Evolutionary conservation across 768 basidiomycete species (phyloP).

Genomic region (Agaricus bisporus): DNA sequence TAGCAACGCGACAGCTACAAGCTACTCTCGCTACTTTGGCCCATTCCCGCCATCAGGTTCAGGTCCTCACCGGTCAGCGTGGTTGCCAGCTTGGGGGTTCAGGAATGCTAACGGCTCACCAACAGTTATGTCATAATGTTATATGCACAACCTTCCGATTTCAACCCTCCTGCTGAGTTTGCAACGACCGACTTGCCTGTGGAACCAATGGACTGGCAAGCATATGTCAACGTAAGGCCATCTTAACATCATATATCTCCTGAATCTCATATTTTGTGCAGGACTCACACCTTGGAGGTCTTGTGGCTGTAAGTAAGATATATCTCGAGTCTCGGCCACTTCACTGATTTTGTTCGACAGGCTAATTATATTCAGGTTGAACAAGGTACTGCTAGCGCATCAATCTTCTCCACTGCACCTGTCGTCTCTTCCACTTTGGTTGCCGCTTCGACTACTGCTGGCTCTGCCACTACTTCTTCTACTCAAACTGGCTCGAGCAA

Average conservation of each 20-base stretch:
- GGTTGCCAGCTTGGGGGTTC: neutral
- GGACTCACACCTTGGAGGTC: slow-evolving; percentile 8
- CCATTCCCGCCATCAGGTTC: slow-evolving; percentile 64
- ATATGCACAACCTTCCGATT: slow-evolving; percentile 56
- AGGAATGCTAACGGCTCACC: neutral
- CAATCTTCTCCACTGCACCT: slow-evolving; percentile 53
- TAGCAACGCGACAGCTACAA: slow-evolving; percentile 35
- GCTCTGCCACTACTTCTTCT: slow-evolving; percentile 9
- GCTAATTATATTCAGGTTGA: slow-evolving; percentile 72
- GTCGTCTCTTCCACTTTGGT: slow-evolving; percentile 58
- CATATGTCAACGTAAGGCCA: slow-evolving; percentile 9
- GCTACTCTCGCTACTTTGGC: slow-evolving; percentile 63
- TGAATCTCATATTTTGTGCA: neutral
- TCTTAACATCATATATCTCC: neutral
- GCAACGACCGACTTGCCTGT: slow-evolving; percentile 44
- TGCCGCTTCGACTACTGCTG: slow-evolving; percentile 10
- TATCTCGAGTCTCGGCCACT: neutral
- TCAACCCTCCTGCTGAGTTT: slow-evolving; percentile 55
- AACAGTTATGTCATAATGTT: slow-evolving; percentile 64
- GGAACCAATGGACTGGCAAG: slow-evolving; percentile 46
- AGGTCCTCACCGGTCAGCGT: slow-evolving; percentile 62
- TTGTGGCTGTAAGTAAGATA: slow-evolving; percentile 3
- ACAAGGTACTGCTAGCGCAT: slow-evolving; percentile 51
- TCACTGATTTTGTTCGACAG: slow-evolving; percentile 25
- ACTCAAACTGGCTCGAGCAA: slow-evolving; percentile 11